A percentile compares a stretch with the other conserved stretches of the same genome.
Evolutionary conservation across 129 eudicot species (phyloP).

Genomic region (Flaveria robusta): DNA sequence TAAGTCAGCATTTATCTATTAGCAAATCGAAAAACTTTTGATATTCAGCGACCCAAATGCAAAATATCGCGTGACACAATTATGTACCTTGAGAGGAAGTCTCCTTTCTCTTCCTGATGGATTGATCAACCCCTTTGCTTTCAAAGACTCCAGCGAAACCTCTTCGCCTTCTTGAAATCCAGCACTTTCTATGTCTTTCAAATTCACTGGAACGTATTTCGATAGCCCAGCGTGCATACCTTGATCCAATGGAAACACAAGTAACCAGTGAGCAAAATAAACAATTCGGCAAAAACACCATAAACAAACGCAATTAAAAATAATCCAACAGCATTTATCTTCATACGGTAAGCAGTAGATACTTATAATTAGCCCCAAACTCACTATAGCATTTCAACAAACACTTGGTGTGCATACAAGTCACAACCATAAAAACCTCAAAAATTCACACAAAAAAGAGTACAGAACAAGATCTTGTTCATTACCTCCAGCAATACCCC

Average conservation of each 20-base stretch:
- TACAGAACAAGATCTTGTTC: too few relatives aligned
- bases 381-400: slow-evolving; percentile 28
- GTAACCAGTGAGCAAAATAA: not conserved
- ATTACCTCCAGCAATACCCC: slow-evolving; percentile 99
- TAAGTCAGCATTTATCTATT: not conserved
- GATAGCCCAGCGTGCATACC: slow-evolving; percentile 94
- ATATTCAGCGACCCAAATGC: not conserved
- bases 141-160: slow-evolving; percentile 84
- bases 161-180: slow-evolving; percentile 94
- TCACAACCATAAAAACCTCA: not conserved
- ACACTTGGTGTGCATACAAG: slow-evolving; percentile 25
- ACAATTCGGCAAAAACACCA: not conserved
- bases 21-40: not conserved
- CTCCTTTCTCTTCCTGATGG: slow-evolving; percentile 98
- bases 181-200: slow-evolving; percentile 78
- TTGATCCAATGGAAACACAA: slow-evolving; percentile 20
- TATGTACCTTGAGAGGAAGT: slow-evolving; percentile 77
- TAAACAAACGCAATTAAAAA: not conserved
- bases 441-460: not conserved
- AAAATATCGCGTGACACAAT: not conserved
- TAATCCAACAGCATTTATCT: not conserved
- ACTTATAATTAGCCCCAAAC: not conserved
- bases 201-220: slow-evolving; percentile 82
- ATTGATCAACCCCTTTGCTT: slow-evolving; percentile 75
- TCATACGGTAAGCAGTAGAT: not conserved